Conservation (phyloP, 106 monocot species). For the Platanthera zijinensis region DNA sequence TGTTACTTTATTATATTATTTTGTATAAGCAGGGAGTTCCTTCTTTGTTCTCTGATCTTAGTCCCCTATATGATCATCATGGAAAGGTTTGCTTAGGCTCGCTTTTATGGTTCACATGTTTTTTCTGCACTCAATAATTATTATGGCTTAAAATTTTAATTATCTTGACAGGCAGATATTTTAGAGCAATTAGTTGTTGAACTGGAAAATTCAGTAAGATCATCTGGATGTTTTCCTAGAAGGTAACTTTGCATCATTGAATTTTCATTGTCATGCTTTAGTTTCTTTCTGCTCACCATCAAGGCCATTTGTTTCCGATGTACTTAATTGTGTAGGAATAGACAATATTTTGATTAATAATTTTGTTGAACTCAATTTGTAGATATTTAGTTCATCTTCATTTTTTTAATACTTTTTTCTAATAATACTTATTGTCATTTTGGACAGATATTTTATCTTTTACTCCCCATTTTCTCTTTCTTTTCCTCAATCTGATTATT, state of each 20-base stretch:
- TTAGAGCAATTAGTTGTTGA: conserved; percentile 73
- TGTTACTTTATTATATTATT: not conserved
- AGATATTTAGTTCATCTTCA: no score
- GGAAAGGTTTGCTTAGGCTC: conserved; percentile 50
- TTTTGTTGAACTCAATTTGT: not conserved
- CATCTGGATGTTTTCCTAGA: conserved; percentile 62
- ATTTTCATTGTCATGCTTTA: conserved; percentile 2
- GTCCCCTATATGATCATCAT: conserved; percentile 70
- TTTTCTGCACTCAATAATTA: not conserved
- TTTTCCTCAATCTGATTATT: no score
- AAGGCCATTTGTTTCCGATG: not conserved
- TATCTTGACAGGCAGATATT: conserved; percentile 50
- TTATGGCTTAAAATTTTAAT: conserved; percentile 6
- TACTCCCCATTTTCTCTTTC: no score
- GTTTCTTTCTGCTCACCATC: not conserved
- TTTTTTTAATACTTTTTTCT: no score
- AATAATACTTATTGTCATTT: no score
- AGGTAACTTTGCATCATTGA: conserved; percentile 37
- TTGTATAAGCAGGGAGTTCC: conserved; percentile 67
- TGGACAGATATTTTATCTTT: no score
- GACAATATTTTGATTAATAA: not conserved
- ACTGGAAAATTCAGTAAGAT: conserved; percentile 66
- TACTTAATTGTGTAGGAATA: not conserved
- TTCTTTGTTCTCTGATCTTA: conserved; percentile 92
- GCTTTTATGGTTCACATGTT: not conserved